Base-by-base conservation (phyloP, 805 yeast genomes). In the Candida sanyiensis region DNA sequence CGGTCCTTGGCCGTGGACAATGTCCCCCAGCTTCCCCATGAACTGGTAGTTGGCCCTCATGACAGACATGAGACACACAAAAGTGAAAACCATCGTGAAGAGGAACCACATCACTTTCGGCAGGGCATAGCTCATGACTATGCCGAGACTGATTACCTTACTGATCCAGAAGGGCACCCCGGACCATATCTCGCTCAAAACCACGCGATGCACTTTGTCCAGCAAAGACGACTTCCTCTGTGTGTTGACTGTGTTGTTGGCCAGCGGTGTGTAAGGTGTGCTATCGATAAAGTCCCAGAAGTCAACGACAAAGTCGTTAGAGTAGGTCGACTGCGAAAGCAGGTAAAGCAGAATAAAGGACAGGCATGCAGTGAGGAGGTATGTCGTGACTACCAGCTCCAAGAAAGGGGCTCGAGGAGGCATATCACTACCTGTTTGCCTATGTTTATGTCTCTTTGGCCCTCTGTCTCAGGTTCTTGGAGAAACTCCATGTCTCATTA, bases 31-130 rank as follows among this genome's bases (percentile, higher is more conserved):
- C 34, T 31, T 13, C 12, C 26, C 34, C 13, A 22, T 15, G 13
- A 31, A 22, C 34, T 31, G 19, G 17, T 31, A 31, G 34, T 31
- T 31, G 10, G 25, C 26, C 12, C 18, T 31, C 34, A 21, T 31
- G 6, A 31, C 26, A 22, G 23, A 31, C 4, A 31, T 9, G 26
- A 31, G 21, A 25, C 34, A 31, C 11, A 31, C 34, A 19, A 17
- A 20, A 2, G 26, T 31, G 24, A 31, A 31, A 15, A 22, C 10
- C 3, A 21, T 9, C 13, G 34, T 12, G 16, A 31, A 31, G 5
- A 7, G n/a, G 16, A 31, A 31, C 25, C 21, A 31, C 19, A 21
- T 5, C 2, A 25, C 17, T 18, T 21, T 31, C n/a, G 34, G 26
- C 26, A 31, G 6, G 3, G 34, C 34, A 21, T 31, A 31, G 34